Conservation (phyloP, 352 stramenopile genomes). For the Plasmopara viticola region DNA sequence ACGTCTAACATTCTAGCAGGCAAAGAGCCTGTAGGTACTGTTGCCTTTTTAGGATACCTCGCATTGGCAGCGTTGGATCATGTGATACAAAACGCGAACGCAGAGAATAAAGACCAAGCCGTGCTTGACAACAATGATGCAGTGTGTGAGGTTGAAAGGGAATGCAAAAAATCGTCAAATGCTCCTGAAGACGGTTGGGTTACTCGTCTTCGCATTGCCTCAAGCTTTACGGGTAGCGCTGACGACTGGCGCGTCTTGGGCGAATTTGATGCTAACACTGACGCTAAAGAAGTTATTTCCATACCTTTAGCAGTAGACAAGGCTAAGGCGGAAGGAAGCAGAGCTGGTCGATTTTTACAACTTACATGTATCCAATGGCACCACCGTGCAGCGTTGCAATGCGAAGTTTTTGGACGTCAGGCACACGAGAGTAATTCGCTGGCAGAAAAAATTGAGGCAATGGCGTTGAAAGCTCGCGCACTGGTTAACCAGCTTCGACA, state of each 20-base stretch:
- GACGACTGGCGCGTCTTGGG: conserved; percentile 52
- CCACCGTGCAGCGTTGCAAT: conserved; percentile 46
- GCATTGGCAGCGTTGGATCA: conserved; percentile 51
- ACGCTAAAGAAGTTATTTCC: conserved; percentile 24
- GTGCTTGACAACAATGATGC: background rate
- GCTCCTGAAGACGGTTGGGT: conserved; percentile 39
- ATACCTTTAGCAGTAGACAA: conserved; percentile 25
- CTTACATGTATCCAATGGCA: conserved; percentile 65
- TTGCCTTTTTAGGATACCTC: conserved; percentile 72
- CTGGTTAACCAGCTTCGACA: conserved; percentile 50
- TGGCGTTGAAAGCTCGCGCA: conserved; percentile 33
- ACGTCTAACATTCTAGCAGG: conserved; percentile 72
- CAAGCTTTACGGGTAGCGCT: conserved; percentile 42
- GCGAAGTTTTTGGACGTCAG: conserved; percentile 61
- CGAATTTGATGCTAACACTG: conserved; percentile 54
- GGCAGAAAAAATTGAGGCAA: conserved; percentile 29
- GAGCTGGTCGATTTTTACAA: conserved; percentile 54
- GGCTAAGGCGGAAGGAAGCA: conserved; percentile 11
- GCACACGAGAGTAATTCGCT: conserved; percentile 46
- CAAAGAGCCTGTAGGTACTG: conserved; percentile 67
- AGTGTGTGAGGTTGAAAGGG: background rate
- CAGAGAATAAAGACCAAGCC: conserved; percentile 1
- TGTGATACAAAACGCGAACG: conserved; percentile 26
- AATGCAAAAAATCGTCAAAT: conserved; percentile 1
- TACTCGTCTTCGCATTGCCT: conserved; percentile 49